These are phyloP conservation scores for Trypanosomatidae sp. DNA, from an alignment of 208 protist genomes.

Conservation along the genomic window DNA sequence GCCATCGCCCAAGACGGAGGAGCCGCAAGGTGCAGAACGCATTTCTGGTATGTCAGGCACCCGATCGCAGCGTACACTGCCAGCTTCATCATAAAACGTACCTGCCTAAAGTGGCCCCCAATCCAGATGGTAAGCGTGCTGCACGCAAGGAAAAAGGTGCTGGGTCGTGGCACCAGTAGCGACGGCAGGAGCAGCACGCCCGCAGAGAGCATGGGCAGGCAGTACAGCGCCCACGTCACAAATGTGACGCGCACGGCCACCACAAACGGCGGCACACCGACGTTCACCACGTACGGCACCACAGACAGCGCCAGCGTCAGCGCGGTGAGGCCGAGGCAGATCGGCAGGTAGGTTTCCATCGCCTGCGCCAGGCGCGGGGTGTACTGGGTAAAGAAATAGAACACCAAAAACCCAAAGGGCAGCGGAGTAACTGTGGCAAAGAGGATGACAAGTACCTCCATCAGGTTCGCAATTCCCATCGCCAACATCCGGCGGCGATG, in stretches of 20 bases:
- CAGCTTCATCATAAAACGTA: conserved; percentile 43
- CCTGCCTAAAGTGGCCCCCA: conserved; percentile 32
- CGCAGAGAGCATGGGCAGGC: conserved; percentile 34
- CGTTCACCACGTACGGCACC: conserved; percentile 50
- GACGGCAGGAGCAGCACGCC: conserved; percentile 28
- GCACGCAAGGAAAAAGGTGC: conserved; percentile 34
- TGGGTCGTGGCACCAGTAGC: conserved; percentile 47
- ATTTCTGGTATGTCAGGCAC: conserved; percentile 52
- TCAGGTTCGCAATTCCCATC: conserved; percentile 34
- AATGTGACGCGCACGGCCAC: conserved; percentile 41
- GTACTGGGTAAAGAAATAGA: conserved; percentile 54
- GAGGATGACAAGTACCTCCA: conserved; percentile 60
- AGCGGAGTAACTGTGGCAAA: conserved; percentile 42
- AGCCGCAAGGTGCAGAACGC: conserved; percentile 20
- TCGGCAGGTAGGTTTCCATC: conserved; percentile 37
- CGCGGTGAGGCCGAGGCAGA: conserved; percentile 24
- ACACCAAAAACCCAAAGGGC: conserved; percentile 35
- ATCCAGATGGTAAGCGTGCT: conserved; percentile 26
- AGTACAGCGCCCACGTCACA: conserved; percentile 54
- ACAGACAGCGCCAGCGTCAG: conserved; percentile 52
- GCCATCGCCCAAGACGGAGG: conserved; percentile 11
- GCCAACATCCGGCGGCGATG: conserved; percentile 11
- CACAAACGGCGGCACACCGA: conserved; percentile 39
- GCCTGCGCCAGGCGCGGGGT: conserved; percentile 31
- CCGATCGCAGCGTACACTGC: conserved; percentile 53